Conservation (phyloP, 441 rosid genomes). For the Bocquillonia castaneifolia region DNA sequence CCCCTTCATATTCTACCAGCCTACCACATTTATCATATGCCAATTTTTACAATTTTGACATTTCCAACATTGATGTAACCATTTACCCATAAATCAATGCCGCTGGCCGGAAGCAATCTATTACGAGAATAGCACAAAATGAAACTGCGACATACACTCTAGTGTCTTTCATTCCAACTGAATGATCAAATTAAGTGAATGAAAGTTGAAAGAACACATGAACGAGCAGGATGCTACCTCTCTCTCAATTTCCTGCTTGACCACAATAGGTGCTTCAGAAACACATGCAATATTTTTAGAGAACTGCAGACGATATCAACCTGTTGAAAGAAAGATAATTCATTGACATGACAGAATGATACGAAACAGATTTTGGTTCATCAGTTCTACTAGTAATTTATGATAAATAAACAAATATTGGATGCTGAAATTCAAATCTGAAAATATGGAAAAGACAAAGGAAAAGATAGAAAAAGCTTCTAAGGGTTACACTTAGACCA, state of each 20-base stretch:
- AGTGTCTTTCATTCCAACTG: not conserved
- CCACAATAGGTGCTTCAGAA: slow-evolving; percentile 59
- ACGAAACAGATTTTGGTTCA: too few relatives aligned
- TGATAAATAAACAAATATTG: too few relatives aligned
- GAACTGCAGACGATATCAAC: slow-evolving; percentile 54
- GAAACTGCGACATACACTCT: not conserved
- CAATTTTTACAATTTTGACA: not conserved
- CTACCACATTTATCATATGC: not conserved
- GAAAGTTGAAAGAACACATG: not conserved
- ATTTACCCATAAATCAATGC: not conserved
- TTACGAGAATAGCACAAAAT: not conserved
- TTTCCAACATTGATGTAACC: not conserved
- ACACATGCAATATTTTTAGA: slow-evolving; percentile 49
- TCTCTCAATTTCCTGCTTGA: slow-evolving; percentile 37
- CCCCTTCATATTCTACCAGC: not conserved
- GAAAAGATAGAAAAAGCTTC: too few relatives aligned
- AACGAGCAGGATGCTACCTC: slow-evolving; percentile 41
- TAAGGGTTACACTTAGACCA: too few relatives aligned
- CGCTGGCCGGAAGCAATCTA: not conserved
- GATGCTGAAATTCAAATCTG: too few relatives aligned
- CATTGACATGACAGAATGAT: not conserved
- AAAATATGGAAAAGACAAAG: too few relatives aligned
- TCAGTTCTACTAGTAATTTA: too few relatives aligned
- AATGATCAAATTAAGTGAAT: slow-evolving; percentile 7
- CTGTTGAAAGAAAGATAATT: slow-evolving; percentile 38